A percentile compares a stretch with the other conserved stretches of the same genome.
phyloP scores from a whole-genome alignment of 2,329 filamentous ascomycete species.

The Penicillium sp. region DNA sequence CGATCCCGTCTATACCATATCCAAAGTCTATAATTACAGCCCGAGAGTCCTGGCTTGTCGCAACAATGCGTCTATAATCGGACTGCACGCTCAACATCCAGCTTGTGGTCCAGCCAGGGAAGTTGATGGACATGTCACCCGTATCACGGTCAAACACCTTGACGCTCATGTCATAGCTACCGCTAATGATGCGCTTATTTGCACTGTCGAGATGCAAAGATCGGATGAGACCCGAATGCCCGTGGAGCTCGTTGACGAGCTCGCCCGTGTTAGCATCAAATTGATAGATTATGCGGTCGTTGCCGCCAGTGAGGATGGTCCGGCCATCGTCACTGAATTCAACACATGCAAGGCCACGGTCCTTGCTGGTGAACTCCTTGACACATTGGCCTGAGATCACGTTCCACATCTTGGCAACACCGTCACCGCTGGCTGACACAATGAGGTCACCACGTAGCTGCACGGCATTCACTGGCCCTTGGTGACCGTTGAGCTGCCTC shows the following conservation, averaged over 20 bases:
- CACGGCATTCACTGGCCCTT: slow-evolving; percentile 91
- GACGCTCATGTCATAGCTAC: slow-evolving; percentile 92
- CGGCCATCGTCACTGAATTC: slow-evolving; percentile 96
- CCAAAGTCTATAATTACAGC: slow-evolving; percentile 94
- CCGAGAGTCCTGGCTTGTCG: slow-evolving; percentile 89
- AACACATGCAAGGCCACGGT: slow-evolving; percentile 89
- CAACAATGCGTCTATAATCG: slow-evolving; percentile 91
- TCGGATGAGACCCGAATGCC: slow-evolving; percentile 82
- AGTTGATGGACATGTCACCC: slow-evolving; percentile 74
- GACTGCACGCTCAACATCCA: slow-evolving; percentile 97
- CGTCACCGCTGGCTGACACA: slow-evolving; percentile 91
- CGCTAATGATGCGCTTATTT: slow-evolving; percentile 82
- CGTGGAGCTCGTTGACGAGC: slow-evolving; percentile 74
- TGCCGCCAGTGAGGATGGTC: slow-evolving; percentile 89
- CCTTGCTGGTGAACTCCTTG: slow-evolving; percentile 85
- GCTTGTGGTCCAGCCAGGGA: slow-evolving; percentile 92
- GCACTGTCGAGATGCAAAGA: slow-evolving; percentile 86
- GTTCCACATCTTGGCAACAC: slow-evolving; percentile 92
- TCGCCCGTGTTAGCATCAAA: slow-evolving; percentile 92
- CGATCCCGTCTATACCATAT: slow-evolving; percentile 54
- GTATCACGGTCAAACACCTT: slow-evolving; percentile 88
- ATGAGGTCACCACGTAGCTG: slow-evolving; percentile 91
- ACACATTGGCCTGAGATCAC: slow-evolving; percentile 83
- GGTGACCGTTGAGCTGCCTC: slow-evolving; percentile 78
- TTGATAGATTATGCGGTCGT: slow-evolving; percentile 92